A percentile compares a stretch with the other conserved stretches of the same genome.
phyloP scores from a whole-genome alignment of 192 early-diverging fungal species.

The Umbelopsis sp. region DNA sequence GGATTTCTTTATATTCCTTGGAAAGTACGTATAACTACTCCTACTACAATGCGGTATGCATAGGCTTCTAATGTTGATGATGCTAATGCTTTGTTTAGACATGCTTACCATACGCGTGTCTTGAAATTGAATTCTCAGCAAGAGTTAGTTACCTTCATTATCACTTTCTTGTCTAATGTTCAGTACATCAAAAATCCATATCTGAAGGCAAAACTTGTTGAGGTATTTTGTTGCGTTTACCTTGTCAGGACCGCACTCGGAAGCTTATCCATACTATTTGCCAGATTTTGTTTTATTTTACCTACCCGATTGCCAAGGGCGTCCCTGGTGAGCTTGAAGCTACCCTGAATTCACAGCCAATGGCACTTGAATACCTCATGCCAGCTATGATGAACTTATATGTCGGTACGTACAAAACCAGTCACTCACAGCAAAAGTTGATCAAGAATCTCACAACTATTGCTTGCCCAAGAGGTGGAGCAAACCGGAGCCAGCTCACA shows the following conservation, averaged over 20 bases:
- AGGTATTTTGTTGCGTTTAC: slow-evolving; percentile 53
- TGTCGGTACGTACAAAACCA: slow-evolving; percentile 62
- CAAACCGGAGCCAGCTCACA: slow-evolving; percentile 89
- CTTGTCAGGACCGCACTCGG: slow-evolving; percentile 23
- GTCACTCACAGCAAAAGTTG: not conserved
- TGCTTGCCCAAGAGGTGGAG: slow-evolving; percentile 74
- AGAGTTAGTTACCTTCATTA: slow-evolving; percentile 67
- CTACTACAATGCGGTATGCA: too few species aligned
- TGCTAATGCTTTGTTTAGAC: slow-evolving; percentile 6
- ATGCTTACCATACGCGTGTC: slow-evolving; percentile 47
- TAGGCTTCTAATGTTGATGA: not conserved
- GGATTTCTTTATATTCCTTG: slow-evolving; percentile 76
- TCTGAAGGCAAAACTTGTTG: slow-evolving; percentile 91
- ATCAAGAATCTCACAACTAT: not conserved
- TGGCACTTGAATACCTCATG: slow-evolving; percentile 77
- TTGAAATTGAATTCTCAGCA: slow-evolving; percentile 42
- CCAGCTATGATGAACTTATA: slow-evolving; percentile 89
- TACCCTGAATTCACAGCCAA: slow-evolving; percentile 72
- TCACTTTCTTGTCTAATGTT: slow-evolving; percentile 80
- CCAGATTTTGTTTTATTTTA: slow-evolving; percentile 82
- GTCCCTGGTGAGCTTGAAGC: slow-evolving; percentile 63
- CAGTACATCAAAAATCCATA: slow-evolving; percentile 92
- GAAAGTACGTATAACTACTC: slow-evolving; percentile 48
- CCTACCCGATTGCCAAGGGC: slow-evolving; percentile 61
- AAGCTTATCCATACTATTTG: slow-evolving; percentile 42